phyloP scores from a whole-genome alignment of 805 yeast genomes.

The Myxozyma neglecta region DNA sequence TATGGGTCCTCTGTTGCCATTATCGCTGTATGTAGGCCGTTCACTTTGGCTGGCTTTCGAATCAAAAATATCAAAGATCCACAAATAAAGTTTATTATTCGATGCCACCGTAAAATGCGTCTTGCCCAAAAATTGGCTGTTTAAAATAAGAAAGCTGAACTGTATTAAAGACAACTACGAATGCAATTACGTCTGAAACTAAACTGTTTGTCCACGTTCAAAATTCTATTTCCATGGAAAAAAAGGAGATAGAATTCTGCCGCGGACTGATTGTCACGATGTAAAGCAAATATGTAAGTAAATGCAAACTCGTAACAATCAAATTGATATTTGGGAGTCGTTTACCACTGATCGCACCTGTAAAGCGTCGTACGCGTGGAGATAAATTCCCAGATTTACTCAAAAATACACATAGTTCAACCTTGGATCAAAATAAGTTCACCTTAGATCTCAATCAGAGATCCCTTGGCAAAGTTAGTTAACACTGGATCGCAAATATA shows the following conservation, averaged over 20 bases:
- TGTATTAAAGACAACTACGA: background rate
- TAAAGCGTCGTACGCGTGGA: slow-evolving; percentile 28
- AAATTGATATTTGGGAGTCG: slow-evolving; percentile 30
- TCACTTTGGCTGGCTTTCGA: background rate
- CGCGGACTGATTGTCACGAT: slow-evolving; percentile 9
- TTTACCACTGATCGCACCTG: slow-evolving; percentile 31
- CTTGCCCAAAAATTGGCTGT: background rate
- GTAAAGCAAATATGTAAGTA: slow-evolving; percentile 2
- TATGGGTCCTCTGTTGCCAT: background rate
- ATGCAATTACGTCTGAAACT: background rate
- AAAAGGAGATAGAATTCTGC: slow-evolving; percentile 21
- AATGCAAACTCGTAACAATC: background rate
- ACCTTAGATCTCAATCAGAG: background rate
- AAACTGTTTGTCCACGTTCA: slow-evolving; percentile 27
- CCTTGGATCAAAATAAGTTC: background rate
- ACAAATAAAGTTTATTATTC: too few relatives aligned
- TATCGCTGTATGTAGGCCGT: background rate
- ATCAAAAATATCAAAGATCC: background rate
- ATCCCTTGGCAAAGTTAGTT: background rate
- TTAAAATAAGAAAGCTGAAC: background rate
- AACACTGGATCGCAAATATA: background rate
- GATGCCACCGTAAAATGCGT: too few relatives aligned
- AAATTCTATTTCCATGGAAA: slow-evolving; percentile 8
- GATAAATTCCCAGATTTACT: slow-evolving; percentile 29
- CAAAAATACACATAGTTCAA: background rate